These are phyloP conservation scores for Cymbopogon citratus DNA, from an alignment of 176 grass and related monocot species.

Conservation along the genomic window DNA sequence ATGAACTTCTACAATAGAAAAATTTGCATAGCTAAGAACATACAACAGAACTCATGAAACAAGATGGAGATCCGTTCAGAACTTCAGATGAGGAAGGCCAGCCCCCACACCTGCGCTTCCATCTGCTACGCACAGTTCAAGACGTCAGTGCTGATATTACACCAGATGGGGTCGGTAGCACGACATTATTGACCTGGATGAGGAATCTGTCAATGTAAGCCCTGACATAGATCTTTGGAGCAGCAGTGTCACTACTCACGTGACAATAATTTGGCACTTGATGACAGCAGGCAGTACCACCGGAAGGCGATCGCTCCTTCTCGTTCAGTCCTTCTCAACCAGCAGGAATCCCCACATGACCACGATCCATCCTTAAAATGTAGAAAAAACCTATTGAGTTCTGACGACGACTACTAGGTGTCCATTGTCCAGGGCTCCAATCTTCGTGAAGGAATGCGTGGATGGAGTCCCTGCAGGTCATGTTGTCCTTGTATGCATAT, in stretches of 20 bases:
- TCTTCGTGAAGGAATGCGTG: constrained; percentile 23
- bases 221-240: constrained; percentile 50
- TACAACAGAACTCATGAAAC: constrained; percentile 3
- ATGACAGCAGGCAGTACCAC: constrained; percentile 27
- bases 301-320: constrained; percentile 21
- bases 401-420: constrained; percentile 19
- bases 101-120: constrained; percentile 37
- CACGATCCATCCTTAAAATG: constrained; percentile 50
- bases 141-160: constrained; percentile 36
- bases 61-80: neutral
- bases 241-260: constrained; percentile 30
- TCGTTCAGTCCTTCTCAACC: constrained; percentile 27
- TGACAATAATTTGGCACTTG: constrained; percentile 54
- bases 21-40: constrained; percentile 8
- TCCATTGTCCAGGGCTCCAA: constrained; percentile 18
- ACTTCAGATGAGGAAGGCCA: constrained; percentile 17
- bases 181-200: constrained; percentile 46
- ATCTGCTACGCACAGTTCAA: constrained; percentile 29
- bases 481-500: constrained; percentile 19
- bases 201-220: constrained; percentile 26
- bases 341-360: constrained; percentile 57
- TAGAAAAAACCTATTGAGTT: constrained; percentile 43
- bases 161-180: constrained; percentile 35
- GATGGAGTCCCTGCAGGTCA: constrained; percentile 22
- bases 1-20: constrained; percentile 12